A percentile compares a stretch with the other conserved stretches of the same genome.
Conservation (phyloP, 1,284 basidiomycete genomes). For the Pholiota adiposa region DNA sequence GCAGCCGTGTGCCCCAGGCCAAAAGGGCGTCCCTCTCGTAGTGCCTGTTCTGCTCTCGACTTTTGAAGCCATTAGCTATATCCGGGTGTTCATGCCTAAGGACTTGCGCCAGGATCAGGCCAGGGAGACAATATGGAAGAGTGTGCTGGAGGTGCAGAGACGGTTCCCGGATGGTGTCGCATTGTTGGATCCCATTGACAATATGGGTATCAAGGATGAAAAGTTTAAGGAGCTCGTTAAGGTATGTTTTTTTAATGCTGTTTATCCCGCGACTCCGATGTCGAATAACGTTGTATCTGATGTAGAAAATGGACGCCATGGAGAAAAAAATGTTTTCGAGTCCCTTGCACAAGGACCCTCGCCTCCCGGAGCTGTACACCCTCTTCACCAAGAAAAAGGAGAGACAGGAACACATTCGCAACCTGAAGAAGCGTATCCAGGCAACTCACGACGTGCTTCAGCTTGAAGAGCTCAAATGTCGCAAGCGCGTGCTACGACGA, state of each 20-base stretch:
- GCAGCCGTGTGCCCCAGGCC: constrained; percentile 69
- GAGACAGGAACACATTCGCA: constrained; percentile 71
- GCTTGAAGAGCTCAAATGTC: constrained; percentile 94
- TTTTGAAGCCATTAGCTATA: constrained; percentile 84
- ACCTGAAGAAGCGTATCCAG: constrained; percentile 84
- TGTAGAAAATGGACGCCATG: constrained; percentile 87
- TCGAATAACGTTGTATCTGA: background rate
- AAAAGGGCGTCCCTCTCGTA: constrained; percentile 84
- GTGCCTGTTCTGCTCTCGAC: constrained; percentile 91
- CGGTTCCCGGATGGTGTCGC: constrained; percentile 90
- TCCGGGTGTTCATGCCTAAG: constrained; percentile 90
- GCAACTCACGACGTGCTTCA: constrained; percentile 93
- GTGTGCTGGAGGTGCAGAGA: constrained; percentile 86
- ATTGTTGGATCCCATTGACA: constrained; percentile 90
- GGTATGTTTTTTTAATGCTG: constrained; percentile 44
- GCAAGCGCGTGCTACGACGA: constrained; percentile 92
- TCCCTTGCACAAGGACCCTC: constrained; percentile 75
- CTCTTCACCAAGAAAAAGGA: constrained; percentile 82
- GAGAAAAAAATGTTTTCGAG: constrained; percentile 82
- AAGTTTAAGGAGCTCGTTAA: constrained; percentile 88
- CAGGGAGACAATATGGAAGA: constrained; percentile 88
- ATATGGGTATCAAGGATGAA: constrained; percentile 97
- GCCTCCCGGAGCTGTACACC: constrained; percentile 81
- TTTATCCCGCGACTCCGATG: background rate
- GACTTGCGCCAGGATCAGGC: constrained; percentile 81